Percentiles rank a stretch among this genome's conserved stretches.
These are phyloP conservation scores for Phytophthora boehmeriae DNA, from an alignment of 352 stramenopile species.

Conservation along the genomic window DNA sequence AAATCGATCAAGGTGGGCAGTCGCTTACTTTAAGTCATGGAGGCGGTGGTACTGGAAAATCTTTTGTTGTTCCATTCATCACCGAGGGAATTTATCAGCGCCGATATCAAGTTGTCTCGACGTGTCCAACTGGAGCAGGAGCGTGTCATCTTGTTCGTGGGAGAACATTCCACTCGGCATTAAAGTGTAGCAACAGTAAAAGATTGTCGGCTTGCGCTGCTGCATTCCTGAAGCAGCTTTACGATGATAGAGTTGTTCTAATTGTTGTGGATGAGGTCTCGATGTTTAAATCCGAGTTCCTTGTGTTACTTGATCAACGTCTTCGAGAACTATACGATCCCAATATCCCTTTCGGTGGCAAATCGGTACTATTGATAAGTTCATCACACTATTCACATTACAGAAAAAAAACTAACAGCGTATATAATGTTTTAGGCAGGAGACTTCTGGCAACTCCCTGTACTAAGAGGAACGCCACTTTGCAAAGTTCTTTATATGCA, in stretches of 20 bases:
- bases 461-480: not conserved
- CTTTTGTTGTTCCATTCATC: not conserved
- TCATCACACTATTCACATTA: not conserved
- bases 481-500: constrained; percentile 2
- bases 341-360: not conserved
- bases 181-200: constrained; percentile 1
- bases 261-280: not conserved
- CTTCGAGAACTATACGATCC: not conserved
- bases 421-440: constrained; percentile 1
- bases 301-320: not conserved
- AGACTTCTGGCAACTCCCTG: constrained; percentile 1
- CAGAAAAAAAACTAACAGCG: not conserved
- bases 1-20: constrained; percentile 4
- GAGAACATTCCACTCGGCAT: constrained; percentile 15
- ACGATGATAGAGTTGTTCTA: not conserved
- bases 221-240: not conserved
- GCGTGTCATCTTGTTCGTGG: constrained; percentile 8
- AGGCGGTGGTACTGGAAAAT: constrained; percentile 8
- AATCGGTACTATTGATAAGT: not conserved
- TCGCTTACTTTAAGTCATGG: constrained; percentile 5
- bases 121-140: constrained; percentile 10
- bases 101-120: constrained; percentile 13
- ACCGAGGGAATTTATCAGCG: constrained; percentile 3
- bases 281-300: not conserved
- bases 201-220: not conserved